These are phyloP conservation scores for Guyanaporus albipodus DNA, from an alignment of 768 basidiomycete species.

Conservation along the genomic window DNA sequence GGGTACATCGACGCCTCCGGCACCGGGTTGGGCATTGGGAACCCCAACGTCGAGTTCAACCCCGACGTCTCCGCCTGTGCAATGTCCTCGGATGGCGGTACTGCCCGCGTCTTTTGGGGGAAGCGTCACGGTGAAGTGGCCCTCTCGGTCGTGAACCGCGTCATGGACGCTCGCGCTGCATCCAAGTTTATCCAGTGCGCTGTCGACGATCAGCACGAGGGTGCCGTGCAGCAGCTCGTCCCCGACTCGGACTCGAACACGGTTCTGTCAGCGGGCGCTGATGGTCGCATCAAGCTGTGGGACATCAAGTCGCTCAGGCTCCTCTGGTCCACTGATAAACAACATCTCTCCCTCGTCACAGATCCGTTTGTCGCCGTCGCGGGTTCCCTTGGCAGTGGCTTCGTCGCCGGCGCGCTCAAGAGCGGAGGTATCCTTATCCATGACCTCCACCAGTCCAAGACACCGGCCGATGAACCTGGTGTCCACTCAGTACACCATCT, in stretches of 20 bases:
- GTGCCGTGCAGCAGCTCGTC: conserved; percentile 49
- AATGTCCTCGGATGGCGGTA: conserved; percentile 58
- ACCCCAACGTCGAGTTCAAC: conserved; percentile 71
- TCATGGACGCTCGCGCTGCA: conserved; percentile 52
- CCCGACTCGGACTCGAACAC: conserved; percentile 41
- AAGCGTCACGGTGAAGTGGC: conserved; percentile 65
- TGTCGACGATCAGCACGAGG: conserved; percentile 61
- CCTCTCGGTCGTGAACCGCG: conserved; percentile 51
- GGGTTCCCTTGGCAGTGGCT: conserved; percentile 38
- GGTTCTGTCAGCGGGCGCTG: conserved; percentile 53
- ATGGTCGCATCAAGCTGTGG: conserved; percentile 77
- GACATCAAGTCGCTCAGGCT: conserved; percentile 50
- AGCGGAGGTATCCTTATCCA: conserved; percentile 60
- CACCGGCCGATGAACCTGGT: conserved; percentile 7
- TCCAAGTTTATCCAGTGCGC: conserved; percentile 46
- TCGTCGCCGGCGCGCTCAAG: conserved; percentile 47
- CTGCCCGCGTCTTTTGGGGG: conserved; percentile 72
- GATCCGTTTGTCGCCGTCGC: conserved; percentile 53
- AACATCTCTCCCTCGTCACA: conserved; percentile 32
- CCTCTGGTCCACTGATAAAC: conserved; percentile 57
- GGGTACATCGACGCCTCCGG: conserved; percentile 69
- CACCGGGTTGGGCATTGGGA: conserved; percentile 56
- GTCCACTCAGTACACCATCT: conserved; percentile 25
- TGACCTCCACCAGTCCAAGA: conserved; percentile 38
- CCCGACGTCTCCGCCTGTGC: conserved; percentile 61